Percentiles rank a stretch among this genome's conserved stretches.
Conservation (phyloP, 495 filamentous ascomycete species). For the Aspergillus nidulans region DNA sequence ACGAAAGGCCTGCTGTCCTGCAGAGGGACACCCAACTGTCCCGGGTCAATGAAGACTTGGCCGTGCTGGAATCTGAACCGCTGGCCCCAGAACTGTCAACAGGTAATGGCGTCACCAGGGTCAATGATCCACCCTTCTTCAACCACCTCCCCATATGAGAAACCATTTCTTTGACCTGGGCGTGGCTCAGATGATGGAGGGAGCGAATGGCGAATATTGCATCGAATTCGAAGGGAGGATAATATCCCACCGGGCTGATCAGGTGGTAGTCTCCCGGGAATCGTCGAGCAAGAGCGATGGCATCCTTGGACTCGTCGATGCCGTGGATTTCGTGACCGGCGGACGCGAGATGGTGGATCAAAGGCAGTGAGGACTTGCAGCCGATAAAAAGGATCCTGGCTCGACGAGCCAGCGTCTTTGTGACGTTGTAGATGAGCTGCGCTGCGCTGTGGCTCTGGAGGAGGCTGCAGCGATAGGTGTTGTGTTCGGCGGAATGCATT, state of each 20-base stretch:
- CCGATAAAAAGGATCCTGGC: neutral
- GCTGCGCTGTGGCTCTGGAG: neutral
- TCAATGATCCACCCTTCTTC: neutral
- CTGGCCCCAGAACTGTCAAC: neutral
- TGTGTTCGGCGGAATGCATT: neutral
- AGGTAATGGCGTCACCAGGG: neutral
- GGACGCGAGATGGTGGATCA: neutral
- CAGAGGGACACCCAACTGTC: neutral
- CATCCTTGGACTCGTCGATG: neutral
- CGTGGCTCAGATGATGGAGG: neutral
- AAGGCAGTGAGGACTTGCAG: neutral
- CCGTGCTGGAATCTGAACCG: too few relatives aligned
- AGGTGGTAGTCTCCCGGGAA: neutral
- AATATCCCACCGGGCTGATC: neutral
- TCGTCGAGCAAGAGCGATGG: neutral
- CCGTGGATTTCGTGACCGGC: neutral
- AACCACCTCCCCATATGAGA: neutral
- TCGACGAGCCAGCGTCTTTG: neutral
- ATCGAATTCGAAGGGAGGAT: neutral
- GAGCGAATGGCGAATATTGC: neutral
- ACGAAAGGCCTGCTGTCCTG: neutral
- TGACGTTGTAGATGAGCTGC: neutral
- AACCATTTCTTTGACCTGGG: neutral
- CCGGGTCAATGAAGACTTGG: neutral
- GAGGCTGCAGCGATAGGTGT: neutral